A percentile compares a stretch with the other conserved stretches of the same genome.
These are phyloP conservation scores for Fusarium irregulare DNA, from an alignment of 2,329 filamentous ascomycete species.

Conservation along the genomic window DNA sequence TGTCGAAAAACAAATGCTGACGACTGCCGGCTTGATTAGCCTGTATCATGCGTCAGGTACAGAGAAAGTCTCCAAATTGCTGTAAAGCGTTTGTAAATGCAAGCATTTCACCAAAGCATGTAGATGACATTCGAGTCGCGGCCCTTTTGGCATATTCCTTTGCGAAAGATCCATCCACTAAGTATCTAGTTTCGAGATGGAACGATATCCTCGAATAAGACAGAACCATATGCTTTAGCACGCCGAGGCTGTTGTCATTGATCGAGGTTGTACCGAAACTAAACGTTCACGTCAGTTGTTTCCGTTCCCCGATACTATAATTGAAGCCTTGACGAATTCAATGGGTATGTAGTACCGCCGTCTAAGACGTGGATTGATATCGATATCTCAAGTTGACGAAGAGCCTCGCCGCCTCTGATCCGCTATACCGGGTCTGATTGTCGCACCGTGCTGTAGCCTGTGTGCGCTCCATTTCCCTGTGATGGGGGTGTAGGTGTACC, in stretches of 20 bases:
- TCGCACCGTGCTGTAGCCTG: slow-evolving; percentile 42
- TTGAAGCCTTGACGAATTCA: neutral
- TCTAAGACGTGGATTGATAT: neutral
- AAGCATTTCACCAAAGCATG: neutral
- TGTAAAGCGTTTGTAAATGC: neutral
- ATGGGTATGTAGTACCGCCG: neutral
- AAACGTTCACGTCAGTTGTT: slow-evolving; percentile 1
- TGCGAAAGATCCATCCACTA: slow-evolving; percentile 13
- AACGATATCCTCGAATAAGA: slow-evolving; percentile 8
- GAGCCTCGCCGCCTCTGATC: slow-evolving; percentile 37
- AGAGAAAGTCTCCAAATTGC: neutral
- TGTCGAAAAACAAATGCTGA: neutral
- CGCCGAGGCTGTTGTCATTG: neutral
- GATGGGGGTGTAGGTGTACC: slow-evolving; percentile 31
- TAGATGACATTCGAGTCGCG: neutral
- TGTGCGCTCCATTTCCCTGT: slow-evolving; percentile 28
- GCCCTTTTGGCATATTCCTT: slow-evolving; percentile 7
- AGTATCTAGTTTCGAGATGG: slow-evolving; percentile 4
- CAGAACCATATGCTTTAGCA: neutral
- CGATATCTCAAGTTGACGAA: slow-evolving; percentile 6
- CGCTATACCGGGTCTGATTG: slow-evolving; percentile 43
- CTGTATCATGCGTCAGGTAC: neutral
- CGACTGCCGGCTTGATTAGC: neutral
- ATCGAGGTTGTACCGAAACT: slow-evolving; percentile 1
- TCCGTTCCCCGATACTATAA: neutral